Evolutionary conservation across 139 green algal species (phyloP).

Genomic region (Chlorella sp.): DNA sequence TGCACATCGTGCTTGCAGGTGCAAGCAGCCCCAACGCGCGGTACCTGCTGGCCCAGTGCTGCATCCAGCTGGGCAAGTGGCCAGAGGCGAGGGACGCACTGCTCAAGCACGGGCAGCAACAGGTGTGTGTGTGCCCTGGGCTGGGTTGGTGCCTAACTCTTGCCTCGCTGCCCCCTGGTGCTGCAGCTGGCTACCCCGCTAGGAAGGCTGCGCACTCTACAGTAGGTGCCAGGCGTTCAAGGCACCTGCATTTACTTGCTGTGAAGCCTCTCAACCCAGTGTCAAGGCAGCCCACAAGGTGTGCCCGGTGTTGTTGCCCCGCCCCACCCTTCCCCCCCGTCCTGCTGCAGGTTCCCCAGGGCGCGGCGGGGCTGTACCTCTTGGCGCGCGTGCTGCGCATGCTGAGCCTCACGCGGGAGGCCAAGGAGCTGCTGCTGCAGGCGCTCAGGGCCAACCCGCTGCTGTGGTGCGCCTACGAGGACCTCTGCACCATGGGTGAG

Average conservation of each 20-base stretch:
- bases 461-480: conserved; percentile 88
- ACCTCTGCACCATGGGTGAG: conserved; percentile 82
- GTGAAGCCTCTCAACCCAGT: too few species aligned
- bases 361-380: conserved; percentile 78
- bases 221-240: too few species aligned
- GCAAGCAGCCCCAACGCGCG: conserved; percentile 37
- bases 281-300: too few species aligned
- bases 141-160: neutral
- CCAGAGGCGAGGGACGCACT: conserved; percentile 77
- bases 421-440: conserved; percentile 51
- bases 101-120: conserved; percentile 19
- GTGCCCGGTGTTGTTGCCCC: too few species aligned
- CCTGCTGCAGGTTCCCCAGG: conserved; percentile 67
- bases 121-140: too few species aligned
- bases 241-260: too few species aligned
- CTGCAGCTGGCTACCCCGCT: too few species aligned
- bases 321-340: too few species aligned
- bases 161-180: too few species aligned
- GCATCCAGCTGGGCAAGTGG: conserved; percentile 68
- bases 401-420: conserved; percentile 44
- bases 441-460: conserved; percentile 76
- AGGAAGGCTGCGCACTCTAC: too few species aligned
- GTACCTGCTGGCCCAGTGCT: conserved; percentile 83
- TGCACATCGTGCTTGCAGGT: too few species aligned
- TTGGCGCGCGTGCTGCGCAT: conserved; percentile 66